Percentiles rank a stretch among this genome's conserved stretches.
phyloP scores from a whole-genome alignment of 2,329 filamentous ascomycete species.

The Tolypocladium inflatum region DNA sequence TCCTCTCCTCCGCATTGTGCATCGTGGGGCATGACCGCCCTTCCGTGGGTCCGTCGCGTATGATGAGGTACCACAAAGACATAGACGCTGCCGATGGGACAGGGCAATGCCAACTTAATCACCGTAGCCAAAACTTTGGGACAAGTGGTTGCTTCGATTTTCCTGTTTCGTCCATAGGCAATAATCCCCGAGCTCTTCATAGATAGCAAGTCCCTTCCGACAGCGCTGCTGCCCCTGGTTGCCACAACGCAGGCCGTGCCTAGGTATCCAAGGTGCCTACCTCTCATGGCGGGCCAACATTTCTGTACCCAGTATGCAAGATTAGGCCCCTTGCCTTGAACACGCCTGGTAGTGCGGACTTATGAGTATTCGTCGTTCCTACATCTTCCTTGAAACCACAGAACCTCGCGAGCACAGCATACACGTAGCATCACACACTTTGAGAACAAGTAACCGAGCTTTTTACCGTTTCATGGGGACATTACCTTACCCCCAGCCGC shows the following conservation, averaged over 20 bases:
- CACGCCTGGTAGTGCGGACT: not conserved
- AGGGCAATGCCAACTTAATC: not conserved
- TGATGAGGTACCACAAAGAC: not conserved
- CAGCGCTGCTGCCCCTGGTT: not conserved
- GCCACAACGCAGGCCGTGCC: not conserved
- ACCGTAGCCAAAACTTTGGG: not conserved
- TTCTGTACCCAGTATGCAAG: not conserved
- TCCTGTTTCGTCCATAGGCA: not conserved
- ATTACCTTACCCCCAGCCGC: constrained; percentile 31
- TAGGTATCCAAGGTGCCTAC: not conserved
- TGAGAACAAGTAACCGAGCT: constrained; percentile 16
- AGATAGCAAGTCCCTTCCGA: not conserved
- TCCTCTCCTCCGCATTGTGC: not conserved
- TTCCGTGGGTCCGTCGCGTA: not conserved
- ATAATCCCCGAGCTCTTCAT: too few species aligned
- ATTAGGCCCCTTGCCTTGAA: not conserved
- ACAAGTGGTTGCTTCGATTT: not conserved
- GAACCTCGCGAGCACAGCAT: not conserved
- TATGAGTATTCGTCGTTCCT: not conserved
- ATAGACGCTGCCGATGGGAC: not conserved
- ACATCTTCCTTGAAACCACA: not conserved
- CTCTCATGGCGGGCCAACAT: not conserved
- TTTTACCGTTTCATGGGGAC: constrained; percentile 27
- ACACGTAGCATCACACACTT: not conserved
- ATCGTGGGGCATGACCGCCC: not conserved